Base-by-base conservation (phyloP, 352 stramenopile species). In the Phytophthora pinifolia region DNA sequence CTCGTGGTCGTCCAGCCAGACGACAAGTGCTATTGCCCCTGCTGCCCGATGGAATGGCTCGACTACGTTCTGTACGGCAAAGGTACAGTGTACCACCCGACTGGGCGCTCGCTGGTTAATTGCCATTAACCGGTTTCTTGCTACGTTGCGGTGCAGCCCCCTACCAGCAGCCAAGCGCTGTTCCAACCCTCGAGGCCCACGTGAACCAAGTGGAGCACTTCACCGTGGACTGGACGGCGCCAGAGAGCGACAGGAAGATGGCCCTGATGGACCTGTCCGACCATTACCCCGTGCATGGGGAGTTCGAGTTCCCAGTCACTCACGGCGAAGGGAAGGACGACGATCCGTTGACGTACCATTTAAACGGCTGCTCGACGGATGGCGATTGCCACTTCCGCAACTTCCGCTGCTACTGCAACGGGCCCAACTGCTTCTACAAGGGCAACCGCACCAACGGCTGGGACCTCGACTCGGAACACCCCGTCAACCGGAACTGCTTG, bases 11-110 rank as follows among this genome's bases (percentile, higher is more conserved):
- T 75, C 31, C 39, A 75, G 13, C 51, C 55, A 6, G 64, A 76
- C 17, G 70, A 64, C 9, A 83, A 86, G 65, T 94, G 83, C 62
- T 94, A 79, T 44, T 94, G 83, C 38, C 70, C 83, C 0, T 94
- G 83, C 54, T 94, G 83, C 43, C 81, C 83, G 29, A 50, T 84
- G 1, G 83, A 94, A 54, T 94, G 83, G 83, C 58, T 94, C 15
- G 83, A 94, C 67, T 94, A 94, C 59, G 74, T 92, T 25, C 67
- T 94, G 1, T 88, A 85, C 34, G 82, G 73, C 17, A 65, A 85
- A 84, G 61, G 79, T 88, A n/a, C n/a, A n/a, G n/a, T n/a, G n/a
- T n/a, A 67, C 2, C 9, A 27, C 5, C 7, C 32, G 14, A 17
- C 13, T 31, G 5, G 8, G n/a, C 18, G 18, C 33, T 45, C 15